Conservation (phyloP, 2,329 filamentous ascomycete genomes). For the Ophiognomonia clavigignenti-juglandacearum region DNA sequence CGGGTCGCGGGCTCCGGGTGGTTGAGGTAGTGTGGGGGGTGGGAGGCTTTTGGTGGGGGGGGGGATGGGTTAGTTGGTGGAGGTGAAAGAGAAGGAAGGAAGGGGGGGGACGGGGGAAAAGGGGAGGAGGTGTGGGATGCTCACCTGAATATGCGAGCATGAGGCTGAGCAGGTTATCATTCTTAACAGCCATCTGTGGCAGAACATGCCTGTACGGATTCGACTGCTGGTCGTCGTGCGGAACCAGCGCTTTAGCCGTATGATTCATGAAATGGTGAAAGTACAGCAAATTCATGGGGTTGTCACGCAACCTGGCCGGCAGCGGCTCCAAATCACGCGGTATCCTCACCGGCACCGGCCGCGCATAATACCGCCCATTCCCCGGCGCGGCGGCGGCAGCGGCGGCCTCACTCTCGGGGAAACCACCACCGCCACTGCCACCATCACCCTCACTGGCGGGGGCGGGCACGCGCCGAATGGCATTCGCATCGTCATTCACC, state of each 20-base stretch:
- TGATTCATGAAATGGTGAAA: slow-evolving; percentile 70
- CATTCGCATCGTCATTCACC: slow-evolving; percentile 65
- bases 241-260: slow-evolving; percentile 58
- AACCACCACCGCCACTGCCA: no score
- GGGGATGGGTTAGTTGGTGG: no score
- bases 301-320: slow-evolving; percentile 53
- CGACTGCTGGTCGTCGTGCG: slow-evolving; percentile 47
- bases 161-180: slow-evolving; percentile 69
- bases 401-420: no score
- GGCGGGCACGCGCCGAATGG: slow-evolving; percentile 37
- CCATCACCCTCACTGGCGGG: no score
- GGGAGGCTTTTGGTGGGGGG: slow-evolving; percentile 51
- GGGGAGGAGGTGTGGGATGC: slow-evolving; percentile 46
- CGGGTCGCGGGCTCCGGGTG: slow-evolving; percentile 71
- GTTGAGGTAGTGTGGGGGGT: slow-evolving; percentile 68
- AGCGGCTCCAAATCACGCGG: slow-evolving; percentile 43
- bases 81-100: no score
- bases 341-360: slow-evolving; percentile 59
- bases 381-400: not conserved
- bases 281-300: slow-evolving; percentile 74
- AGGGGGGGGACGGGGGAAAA: slow-evolving; percentile 69
- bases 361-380: slow-evolving; percentile 58
- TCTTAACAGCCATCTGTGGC: slow-evolving; percentile 59
- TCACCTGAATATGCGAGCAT: slow-evolving; percentile 68
- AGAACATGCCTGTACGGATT: slow-evolving; percentile 48